Evolutionary conservation across 805 yeast species (phyloP).

Genomic region (Lipomyces oligophaga): DNA sequence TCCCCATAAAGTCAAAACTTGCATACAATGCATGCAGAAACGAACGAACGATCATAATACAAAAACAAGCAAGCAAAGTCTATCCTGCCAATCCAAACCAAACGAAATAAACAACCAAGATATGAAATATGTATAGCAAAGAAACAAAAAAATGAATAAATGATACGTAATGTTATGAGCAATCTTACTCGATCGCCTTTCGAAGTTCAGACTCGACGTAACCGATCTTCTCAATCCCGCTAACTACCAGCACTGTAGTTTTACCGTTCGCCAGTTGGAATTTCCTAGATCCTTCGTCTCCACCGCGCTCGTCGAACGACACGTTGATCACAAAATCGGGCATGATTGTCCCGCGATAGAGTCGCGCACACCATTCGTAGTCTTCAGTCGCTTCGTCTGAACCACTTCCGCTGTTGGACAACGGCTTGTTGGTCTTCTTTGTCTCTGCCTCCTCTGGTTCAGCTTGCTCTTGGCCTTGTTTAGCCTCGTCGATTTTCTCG

Average conservation of each 20-base stretch:
- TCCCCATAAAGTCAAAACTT: too few relatives aligned
- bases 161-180: too few relatives aligned
- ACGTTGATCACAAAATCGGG: conserved; percentile 20
- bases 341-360: conserved; percentile 17
- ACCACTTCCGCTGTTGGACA: background rate
- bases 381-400: conserved; percentile 11
- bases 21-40: too few relatives aligned
- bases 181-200: too few relatives aligned
- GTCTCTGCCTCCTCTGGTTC: too few relatives aligned
- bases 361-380: conserved; percentile 18
- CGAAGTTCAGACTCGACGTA: conserved; percentile 15
- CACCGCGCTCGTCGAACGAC: background rate
- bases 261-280: conserved; percentile 1
- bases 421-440: background rate
- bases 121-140: background rate
- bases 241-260: conserved; percentile 8
- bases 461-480: too few relatives aligned
- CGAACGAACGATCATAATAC: too few relatives aligned
- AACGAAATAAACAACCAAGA: background rate
- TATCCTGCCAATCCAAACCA: background rate
- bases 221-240: conserved; percentile 14
- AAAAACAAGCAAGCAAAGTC: too few relatives aligned
- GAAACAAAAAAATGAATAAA: background rate
- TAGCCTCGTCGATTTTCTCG: too few relatives aligned
- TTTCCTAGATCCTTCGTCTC: background rate